These are phyloP conservation scores for Begonia masoniana DNA, from an alignment of 306 rosid genomes.

Conservation along the genomic window DNA sequence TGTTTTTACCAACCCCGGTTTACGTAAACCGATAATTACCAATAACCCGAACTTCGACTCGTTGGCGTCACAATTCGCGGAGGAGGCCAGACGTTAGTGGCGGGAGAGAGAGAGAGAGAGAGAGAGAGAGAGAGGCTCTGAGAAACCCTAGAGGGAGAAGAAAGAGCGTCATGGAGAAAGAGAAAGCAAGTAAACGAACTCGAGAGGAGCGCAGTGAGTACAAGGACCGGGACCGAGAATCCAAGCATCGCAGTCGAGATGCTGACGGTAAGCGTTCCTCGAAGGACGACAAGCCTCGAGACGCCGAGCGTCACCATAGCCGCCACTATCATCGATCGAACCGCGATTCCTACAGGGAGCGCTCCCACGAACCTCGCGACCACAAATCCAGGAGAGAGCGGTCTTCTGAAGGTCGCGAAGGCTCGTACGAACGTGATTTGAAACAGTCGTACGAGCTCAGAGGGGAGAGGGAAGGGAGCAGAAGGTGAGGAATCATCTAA, in stretches of 20 bases:
- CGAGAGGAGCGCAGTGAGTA: conserved; percentile 35
- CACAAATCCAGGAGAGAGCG: conserved; percentile 35
- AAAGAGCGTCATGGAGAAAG: conserved; percentile 20
- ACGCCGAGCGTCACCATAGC: conserved; percentile 19
- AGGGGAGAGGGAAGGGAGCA: conserved; percentile 38
- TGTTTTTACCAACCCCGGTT: too few relatives aligned
- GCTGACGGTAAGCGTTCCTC: background rate
- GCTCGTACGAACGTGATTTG: conserved; percentile 16
- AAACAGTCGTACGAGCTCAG: conserved; percentile 19
- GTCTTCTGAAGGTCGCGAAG: conserved; percentile 15
- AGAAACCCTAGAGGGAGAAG: too few relatives aligned
- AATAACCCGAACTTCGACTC: too few relatives aligned
- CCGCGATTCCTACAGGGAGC: conserved; percentile 35
- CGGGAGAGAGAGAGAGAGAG: background rate
- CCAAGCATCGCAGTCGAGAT: conserved; percentile 12
- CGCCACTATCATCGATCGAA: conserved; percentile 38
- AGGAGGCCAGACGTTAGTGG: background rate
- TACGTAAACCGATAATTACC: too few relatives aligned
- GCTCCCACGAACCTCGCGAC: conserved; percentile 25
- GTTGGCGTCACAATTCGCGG: too few relatives aligned
- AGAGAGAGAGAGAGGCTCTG: background rate
- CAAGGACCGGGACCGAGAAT: conserved; percentile 21
- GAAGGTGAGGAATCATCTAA: conserved; percentile 21
- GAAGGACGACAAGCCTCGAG: conserved; percentile 22
- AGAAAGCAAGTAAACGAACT: conserved; percentile 38